Percentiles rank a stretch among this genome's conserved stretches.
Evolutionary conservation across 2,329 filamentous ascomycete species (phyloP).

Genomic region (Beauveria asiatica): DNA sequence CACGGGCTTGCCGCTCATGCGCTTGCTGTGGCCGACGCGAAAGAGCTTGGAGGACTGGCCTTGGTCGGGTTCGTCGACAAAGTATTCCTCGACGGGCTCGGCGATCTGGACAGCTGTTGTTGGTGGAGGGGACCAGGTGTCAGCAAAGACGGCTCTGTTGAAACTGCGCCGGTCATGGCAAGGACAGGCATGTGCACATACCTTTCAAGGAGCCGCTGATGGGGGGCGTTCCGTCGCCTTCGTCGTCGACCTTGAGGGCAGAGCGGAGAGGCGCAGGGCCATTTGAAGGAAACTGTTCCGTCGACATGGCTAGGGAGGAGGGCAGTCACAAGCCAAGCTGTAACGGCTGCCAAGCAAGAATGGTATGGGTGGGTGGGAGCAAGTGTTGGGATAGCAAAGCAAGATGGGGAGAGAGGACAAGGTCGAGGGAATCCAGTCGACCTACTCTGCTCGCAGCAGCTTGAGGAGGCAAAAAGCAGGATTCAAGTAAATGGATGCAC

Average conservation of each 20-base stretch:
- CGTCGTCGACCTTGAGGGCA: constrained; percentile 36
- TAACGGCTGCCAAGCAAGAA: constrained; percentile 9
- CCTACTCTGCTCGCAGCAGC: background rate
- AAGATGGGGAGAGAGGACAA: background rate
- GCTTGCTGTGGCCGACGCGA: constrained; percentile 24
- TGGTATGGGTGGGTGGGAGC: constrained; percentile 11
- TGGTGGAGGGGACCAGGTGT: too few relatives aligned
- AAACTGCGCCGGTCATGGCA: background rate
- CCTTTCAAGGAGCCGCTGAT: constrained; percentile 34
- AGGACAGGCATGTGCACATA: constrained; percentile 25
- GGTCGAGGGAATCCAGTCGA: background rate
- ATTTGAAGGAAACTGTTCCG: constrained; percentile 1
- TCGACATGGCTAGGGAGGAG: background rate
- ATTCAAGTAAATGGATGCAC: background rate
- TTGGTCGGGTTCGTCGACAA: constrained; percentile 24
- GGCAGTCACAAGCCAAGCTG: constrained; percentile 11
- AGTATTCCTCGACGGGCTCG: constrained; percentile 34
- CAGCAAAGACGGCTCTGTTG: background rate
- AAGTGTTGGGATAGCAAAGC: background rate
- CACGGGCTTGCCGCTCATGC: constrained; percentile 27
- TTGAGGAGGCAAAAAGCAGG: background rate
- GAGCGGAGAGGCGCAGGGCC: constrained; percentile 29
- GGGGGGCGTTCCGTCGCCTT: constrained; percentile 28
- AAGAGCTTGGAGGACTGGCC: constrained; percentile 22
- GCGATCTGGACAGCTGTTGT: constrained; percentile 48